Percentiles rank a stretch among this genome's conserved stretches.
Evolutionary conservation across 768 basidiomycete genomes (phyloP).

Genomic region (Leucosporidium scottii): DNA sequence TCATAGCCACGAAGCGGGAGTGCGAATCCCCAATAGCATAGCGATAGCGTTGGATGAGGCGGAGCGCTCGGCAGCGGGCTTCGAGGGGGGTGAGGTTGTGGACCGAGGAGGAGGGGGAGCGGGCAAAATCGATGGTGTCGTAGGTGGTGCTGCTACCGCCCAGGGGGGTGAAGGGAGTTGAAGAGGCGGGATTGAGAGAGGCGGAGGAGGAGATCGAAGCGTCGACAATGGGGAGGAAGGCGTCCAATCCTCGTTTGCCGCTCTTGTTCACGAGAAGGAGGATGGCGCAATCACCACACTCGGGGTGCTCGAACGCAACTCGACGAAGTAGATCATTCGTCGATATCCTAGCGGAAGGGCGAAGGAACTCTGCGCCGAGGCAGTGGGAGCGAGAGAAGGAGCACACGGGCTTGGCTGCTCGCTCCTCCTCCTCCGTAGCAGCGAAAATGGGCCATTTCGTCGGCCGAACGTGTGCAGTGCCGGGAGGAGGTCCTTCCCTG

Average conservation of each 20-base stretch:
- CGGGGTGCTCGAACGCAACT: conserved; percentile 40
- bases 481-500: background rate
- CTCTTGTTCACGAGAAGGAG: conserved; percentile 41
- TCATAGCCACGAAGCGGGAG: conserved; percentile 12
- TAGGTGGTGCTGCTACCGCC: background rate
- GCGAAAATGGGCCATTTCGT: background rate
- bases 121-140: background rate
- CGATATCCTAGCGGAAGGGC: background rate
- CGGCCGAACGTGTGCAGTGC: background rate
- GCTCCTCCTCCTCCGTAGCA: background rate
- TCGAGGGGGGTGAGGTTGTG: conserved; percentile 40
- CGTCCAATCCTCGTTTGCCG: conserved; percentile 41
- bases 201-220: background rate
- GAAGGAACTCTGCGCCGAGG: conserved; percentile 29
- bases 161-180: background rate
- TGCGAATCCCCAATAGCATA: conserved; percentile 37
- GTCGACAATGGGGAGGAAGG: conserved; percentile 41
- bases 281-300: conserved; percentile 46
- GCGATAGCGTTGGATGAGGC: conserved; percentile 24
- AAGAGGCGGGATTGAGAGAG: background rate
- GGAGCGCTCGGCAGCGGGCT: conserved; percentile 37
- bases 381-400: conserved; percentile 30
- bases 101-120: conserved; percentile 1
- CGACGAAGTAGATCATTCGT: conserved; percentile 42
- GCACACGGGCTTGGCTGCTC: conserved; percentile 10